These are phyloP conservation scores for Macroventuria anomochaeta DNA, from an alignment of 2,329 filamentous ascomycete species.

Conservation along the genomic window DNA sequence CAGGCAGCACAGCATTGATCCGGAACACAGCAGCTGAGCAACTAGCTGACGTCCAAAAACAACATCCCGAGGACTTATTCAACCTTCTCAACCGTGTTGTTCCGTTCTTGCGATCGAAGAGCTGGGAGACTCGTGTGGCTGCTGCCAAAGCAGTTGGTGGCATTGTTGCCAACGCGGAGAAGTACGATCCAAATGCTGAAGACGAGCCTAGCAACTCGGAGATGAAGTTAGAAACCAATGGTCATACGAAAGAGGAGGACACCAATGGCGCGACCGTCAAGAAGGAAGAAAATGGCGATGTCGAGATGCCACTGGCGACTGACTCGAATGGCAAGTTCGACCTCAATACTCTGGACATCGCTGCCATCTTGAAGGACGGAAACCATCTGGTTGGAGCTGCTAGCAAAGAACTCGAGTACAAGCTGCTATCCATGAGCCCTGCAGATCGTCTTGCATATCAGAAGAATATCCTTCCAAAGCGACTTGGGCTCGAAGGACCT, in stretches of 20 bases:
- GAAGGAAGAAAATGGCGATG: slow-evolving; percentile 60
- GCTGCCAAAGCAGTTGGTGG: slow-evolving; percentile 93
- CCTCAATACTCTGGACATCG: slow-evolving; percentile 77
- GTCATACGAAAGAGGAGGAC: slow-evolving; percentile 65
- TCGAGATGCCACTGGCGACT: slow-evolving; percentile 52
- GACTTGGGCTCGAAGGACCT: slow-evolving; percentile 84
- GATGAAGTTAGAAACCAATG: slow-evolving; percentile 49
- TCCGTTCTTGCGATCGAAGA: slow-evolving; percentile 93
- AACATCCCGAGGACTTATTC: slow-evolving; percentile 96
- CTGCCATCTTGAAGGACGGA: slow-evolving; percentile 80
- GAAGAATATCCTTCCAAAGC: slow-evolving; percentile 83
- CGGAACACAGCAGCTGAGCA: slow-evolving; percentile 97
- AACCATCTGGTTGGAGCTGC: slow-evolving; percentile 83
- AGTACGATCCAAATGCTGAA: slow-evolving; percentile 85
- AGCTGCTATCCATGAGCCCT: slow-evolving; percentile 80
- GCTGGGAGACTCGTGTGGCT: slow-evolving; percentile 95
- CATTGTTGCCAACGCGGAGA: slow-evolving; percentile 86
- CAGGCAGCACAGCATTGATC: slow-evolving; percentile 93
- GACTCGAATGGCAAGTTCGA: slow-evolving; percentile 64
- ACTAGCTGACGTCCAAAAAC: slow-evolving; percentile 96
- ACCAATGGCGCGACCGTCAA: slow-evolving; percentile 49
- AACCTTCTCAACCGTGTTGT: slow-evolving; percentile 92
- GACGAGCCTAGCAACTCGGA: slow-evolving; percentile 69
- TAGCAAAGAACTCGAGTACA: slow-evolving; percentile 82
- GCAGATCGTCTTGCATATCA: slow-evolving; percentile 81